Conservation (phyloP, 495 filamentous ascomycete species). For the Trypethelium eluteriae region DNA sequence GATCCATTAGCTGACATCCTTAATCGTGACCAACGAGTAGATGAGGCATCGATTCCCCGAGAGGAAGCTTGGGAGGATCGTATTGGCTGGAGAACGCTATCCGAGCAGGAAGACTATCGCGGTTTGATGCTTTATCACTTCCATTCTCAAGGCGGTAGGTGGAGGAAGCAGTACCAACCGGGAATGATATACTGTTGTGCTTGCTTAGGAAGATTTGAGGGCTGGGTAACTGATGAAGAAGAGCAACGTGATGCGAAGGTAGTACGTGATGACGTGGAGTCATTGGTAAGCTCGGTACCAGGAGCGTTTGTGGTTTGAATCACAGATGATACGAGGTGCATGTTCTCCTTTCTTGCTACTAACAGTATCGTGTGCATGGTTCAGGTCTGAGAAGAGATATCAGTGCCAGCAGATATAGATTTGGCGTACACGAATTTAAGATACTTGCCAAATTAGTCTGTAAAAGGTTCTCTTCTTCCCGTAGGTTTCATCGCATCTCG, state of each 20-base stretch:
- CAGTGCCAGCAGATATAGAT: background rate
- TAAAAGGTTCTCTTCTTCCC: too few relatives aligned
- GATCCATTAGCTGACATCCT: background rate
- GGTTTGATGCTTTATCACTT: constrained; percentile 11
- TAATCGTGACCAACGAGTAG: constrained; percentile 7
- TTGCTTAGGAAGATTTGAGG: background rate
- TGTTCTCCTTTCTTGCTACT: constrained; percentile 4
- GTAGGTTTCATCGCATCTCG: too few relatives aligned
- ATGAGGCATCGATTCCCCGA: constrained; percentile 3
- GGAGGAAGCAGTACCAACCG: constrained; percentile 9
- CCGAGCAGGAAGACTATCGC: constrained; percentile 9
- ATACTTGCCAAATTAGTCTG: too few relatives aligned
- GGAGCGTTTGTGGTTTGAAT: constrained; percentile 8
- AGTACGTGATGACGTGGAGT: constrained; percentile 9
- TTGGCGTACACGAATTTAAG: background rate
- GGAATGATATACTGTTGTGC: constrained; percentile 4
- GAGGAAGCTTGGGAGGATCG: constrained; percentile 5
- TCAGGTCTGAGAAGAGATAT: constrained; percentile 10
- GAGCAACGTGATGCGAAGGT: constrained; percentile 5
- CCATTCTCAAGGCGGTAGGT: constrained; percentile 9
- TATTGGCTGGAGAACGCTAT: constrained; percentile 6
- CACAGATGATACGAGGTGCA: constrained; percentile 9
- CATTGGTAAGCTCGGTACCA: constrained; percentile 6
- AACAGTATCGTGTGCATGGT: constrained; percentile 2
- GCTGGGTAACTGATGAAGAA: constrained; percentile 8